Evolutionary conservation across 306 rosid genomes (phyloP).

Genomic region (Lagenaria siceraria): DNA sequence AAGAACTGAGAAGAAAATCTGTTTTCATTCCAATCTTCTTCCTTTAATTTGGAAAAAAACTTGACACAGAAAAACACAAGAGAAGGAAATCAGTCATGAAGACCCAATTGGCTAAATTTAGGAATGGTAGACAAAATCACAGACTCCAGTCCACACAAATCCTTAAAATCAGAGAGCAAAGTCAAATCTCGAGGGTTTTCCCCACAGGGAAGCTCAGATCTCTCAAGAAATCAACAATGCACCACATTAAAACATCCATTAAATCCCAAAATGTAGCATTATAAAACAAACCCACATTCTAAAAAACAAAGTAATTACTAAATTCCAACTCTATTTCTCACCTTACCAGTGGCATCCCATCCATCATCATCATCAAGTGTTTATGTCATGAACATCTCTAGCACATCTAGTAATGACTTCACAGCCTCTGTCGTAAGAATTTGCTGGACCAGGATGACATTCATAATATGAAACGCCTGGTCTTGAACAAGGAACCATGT

Average conservation of each 20-base stretch:
- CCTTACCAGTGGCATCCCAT: not conserved
- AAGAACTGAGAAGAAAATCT: not conserved
- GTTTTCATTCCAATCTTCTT: not conserved
- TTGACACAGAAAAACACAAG: not conserved
- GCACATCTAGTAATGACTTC: conserved; percentile 78
- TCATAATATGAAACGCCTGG: conserved; percentile 86
- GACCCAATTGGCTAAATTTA: not conserved
- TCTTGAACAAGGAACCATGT: conserved; percentile 67
- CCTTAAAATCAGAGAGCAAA: not conserved
- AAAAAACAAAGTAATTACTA: not conserved
- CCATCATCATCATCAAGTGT: conserved; percentile 14
- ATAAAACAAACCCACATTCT: not conserved
- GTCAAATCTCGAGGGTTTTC: not conserved
- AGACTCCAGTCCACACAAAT: not conserved
- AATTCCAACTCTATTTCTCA: not conserved
- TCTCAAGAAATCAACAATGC: not conserved
- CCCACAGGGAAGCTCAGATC: not conserved
- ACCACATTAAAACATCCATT: not conserved
- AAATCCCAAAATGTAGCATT: not conserved
- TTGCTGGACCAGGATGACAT: conserved; percentile 52
- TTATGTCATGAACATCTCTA: conserved; percentile 37
- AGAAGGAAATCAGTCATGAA: not conserved
- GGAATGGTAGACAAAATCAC: not conserved
- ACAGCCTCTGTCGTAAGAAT: conserved; percentile 77
- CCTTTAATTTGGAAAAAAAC: not conserved